Base-by-base conservation (phyloP, 306 rosid species). In the Sphenostylis stenocarpa region DNA sequence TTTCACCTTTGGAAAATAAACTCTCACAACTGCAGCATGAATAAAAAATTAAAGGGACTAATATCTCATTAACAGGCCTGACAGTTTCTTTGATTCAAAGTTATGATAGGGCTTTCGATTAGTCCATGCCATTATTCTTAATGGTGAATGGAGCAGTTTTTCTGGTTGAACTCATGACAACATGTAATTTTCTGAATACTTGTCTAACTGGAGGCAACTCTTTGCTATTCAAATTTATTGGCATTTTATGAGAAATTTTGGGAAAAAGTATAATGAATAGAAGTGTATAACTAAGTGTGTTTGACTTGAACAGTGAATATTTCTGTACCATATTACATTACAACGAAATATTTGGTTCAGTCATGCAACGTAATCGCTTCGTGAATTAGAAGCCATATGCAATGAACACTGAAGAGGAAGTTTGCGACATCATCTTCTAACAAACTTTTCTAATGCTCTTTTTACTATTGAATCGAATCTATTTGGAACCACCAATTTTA, bases 1-100 rank as follows among this genome's bases (percentile, higher is more conserved):
- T 94, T 31, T 91, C 96, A 15, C 92, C 97, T 24, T 79, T 94
- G 86, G 87, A 49, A 63, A 74, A 73, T 53, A 88, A 57, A 90
- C 85, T 87, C 97, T 4, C 85, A 77, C 0, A 80, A 83, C 64
- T 83, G 88, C 69, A 80, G 90, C 86, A 68, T 82, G 86, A 86
- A 70, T 33, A 84, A 83, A 80, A 86, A 85, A 86, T 80, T 49
- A 64, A 57, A 58, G 38, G 4, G 34, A 84, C 66, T 29, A 29
- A 8, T 65, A 62, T 60, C 73, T 24, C 48, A 73, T 21, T 45
- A 73, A 29, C 33, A 73, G 45, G 70, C 31, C 73, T 36, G 33
- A 19, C 70, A 21, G 19, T 70, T 82, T 60, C 71, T 34, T 63
- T 15, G 44, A 6, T 47, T 23, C 21, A 33, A 80, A 56, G 67